phyloP scores from a whole-genome alignment of 2,329 filamentous ascomycete species.

The Aphanocladium album region DNA sequence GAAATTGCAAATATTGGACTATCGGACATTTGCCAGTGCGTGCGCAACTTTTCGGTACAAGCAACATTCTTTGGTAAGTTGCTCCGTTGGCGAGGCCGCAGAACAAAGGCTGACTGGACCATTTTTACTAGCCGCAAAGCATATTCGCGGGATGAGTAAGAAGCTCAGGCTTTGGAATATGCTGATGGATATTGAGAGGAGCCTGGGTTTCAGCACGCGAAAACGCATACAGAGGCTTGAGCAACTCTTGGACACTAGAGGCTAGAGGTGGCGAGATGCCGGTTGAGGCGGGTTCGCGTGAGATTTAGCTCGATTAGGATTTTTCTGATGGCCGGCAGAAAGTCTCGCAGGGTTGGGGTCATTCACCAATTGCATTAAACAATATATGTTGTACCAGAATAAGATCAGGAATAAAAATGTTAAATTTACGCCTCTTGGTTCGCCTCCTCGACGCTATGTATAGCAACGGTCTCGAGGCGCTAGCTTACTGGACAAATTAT shows the following conservation, averaged over 20 bases:
- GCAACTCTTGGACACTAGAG: not conserved
- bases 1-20: slow-evolving; percentile 3
- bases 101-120: not conserved
- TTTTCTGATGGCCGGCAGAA: too few species aligned
- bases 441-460: too few species aligned
- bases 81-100: not conserved
- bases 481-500: too few species aligned
- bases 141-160: not conserved
- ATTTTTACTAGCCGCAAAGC: slow-evolving; percentile 2
- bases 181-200: not conserved
- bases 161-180: slow-evolving; percentile 1
- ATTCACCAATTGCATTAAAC: too few species aligned
- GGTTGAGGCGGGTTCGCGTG: too few species aligned
- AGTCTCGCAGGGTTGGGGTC: too few species aligned
- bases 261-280: too few species aligned
- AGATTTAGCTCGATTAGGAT: too few species aligned
- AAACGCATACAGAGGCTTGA: not conserved
- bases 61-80: slow-evolving; percentile 4
- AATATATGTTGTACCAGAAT: too few species aligned
- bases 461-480: too few species aligned
- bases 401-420: too few species aligned
- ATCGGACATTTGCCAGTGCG: slow-evolving; percentile 1
- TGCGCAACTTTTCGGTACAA: slow-evolving; percentile 1
- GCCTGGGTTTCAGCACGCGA: not conserved
- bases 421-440: too few species aligned